Base-by-base conservation (phyloP, 805 yeast species). In the Isabelozyma pseudorhagii region DNA sequence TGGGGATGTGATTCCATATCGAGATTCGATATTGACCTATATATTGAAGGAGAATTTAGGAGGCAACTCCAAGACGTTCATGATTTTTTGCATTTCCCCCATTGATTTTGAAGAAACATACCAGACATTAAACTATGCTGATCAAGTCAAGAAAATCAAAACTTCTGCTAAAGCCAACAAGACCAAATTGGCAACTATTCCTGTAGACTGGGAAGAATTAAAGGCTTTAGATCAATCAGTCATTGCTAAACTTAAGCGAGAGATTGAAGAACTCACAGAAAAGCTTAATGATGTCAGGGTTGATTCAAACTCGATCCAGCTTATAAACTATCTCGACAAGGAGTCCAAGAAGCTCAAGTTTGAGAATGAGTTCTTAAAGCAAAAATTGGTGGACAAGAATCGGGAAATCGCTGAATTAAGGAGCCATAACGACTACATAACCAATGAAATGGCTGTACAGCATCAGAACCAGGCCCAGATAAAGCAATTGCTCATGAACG, bases 71-170 rank as follows among this genome's bases (percentile, higher is more conserved):
- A 87, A 86, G 59, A 91, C 96, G 0, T 85, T 85, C 1, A 82
- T 90, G 87, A 79, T 90, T n/a, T 94, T 94, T 17, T 89, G 96
- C 62, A 75, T 90, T 0, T 83, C 96, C 0, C 96, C 96, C 0
- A 74, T 82, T 14, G 93, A 87, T 58, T 85, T 81, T 63, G 92
- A 87, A 17, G 96, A 89, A 58, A 83, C 90, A 0, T 63, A 83
- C 56, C 85, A 88, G 40, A 89, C 96, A 0, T 68, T 89, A 50
- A 72, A 91, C 52, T 89, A 89, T 62, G 96, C 96, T 1, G 85
- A 82, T 17, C 81, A 85, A 50, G 93, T 90, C 3, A 86, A 87
- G 61, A 73, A 74, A 54, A 87, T 89, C 55, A 78, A 78, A 48
- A 84, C 89, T 34, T 66, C 67, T 15, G 96, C 93, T 0, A 76